Evolutionary conservation across 2,329 filamentous ascomycete species (phyloP).

Genomic region (Cryoendolithus antarcticus): DNA sequence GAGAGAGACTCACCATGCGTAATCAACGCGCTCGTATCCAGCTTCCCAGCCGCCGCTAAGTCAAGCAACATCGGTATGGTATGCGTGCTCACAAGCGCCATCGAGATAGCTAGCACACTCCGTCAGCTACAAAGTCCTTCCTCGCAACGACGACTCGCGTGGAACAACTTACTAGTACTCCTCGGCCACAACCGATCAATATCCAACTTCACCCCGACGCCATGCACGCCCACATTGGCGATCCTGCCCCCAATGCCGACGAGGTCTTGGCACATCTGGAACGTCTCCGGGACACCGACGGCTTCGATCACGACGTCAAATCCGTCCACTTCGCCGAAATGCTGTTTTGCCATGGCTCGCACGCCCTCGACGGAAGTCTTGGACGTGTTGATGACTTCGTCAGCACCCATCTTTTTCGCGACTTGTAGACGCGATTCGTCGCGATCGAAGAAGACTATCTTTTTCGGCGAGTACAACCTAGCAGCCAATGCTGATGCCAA

Average conservation of each 20-base stretch:
- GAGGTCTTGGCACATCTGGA: conserved; percentile 41
- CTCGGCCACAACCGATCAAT: conserved; percentile 43
- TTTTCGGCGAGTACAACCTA: conserved; percentile 41
- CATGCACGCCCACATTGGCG: conserved; percentile 48
- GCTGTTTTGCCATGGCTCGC: conserved; percentile 27
- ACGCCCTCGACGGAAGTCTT: conserved; percentile 17
- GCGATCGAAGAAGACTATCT: conserved; percentile 41
- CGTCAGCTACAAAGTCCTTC: background rate
- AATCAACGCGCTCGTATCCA: conserved; percentile 14
- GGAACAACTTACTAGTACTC: conserved; percentile 33
- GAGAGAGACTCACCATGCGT: conserved; percentile 11
- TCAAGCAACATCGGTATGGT: conserved; percentile 17
- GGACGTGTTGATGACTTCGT: conserved; percentile 1
- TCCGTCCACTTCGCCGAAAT: conserved; percentile 32
- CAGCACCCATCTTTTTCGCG: conserved; percentile 38
- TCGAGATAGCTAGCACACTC: conserved; percentile 8
- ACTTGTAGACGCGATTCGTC: conserved; percentile 36
- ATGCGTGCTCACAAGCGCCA: conserved; percentile 16
- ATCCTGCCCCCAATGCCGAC: conserved; percentile 42
- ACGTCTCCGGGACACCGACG: conserved; percentile 42
- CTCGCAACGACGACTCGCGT: no score
- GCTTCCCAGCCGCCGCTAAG: conserved; percentile 13
- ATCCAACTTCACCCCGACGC: conserved; percentile 39
- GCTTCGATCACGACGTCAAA: conserved; percentile 48
- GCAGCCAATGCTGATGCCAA: conserved; percentile 43